phyloP scores from a whole-genome alignment of 1,139 yeast species.

The Saccharomyces hybrid region DNA sequence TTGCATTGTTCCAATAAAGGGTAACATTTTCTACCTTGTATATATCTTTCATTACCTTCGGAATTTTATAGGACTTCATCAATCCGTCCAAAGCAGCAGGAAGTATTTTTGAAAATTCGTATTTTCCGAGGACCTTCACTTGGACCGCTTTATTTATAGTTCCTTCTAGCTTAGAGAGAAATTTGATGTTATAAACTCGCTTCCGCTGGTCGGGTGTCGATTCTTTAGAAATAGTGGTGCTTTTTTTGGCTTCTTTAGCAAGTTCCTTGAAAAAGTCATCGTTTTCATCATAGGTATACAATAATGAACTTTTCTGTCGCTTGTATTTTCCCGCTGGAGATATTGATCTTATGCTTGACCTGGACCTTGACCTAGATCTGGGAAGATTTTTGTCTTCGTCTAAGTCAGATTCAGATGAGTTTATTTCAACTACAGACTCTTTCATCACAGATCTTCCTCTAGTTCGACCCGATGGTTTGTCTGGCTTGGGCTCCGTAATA shows the following conservation, averaged over 20 bases:
- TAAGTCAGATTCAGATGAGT: background rate
- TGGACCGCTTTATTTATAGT: conserved; percentile 21
- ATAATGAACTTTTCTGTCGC: background rate
- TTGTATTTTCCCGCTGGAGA: background rate
- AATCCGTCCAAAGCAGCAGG: conserved; percentile 25
- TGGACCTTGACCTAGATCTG: background rate
- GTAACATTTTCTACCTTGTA: conserved; percentile 21
- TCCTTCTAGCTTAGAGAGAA: conserved; percentile 27
- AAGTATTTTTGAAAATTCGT: conserved; percentile 22
- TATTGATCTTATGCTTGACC: background rate
- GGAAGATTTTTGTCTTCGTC: background rate
- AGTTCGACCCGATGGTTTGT: background rate
- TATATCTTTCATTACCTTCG: conserved; percentile 9
- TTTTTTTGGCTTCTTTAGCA: conserved; percentile 17
- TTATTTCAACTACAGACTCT: background rate
- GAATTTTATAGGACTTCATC: conserved; percentile 17
- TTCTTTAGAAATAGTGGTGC: conserved; percentile 4
- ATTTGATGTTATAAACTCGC: conserved; percentile 22
- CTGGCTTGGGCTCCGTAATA: background rate
- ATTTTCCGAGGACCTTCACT: conserved; percentile 26
- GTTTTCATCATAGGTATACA: conserved; percentile 17
- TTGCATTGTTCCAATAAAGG: conserved; percentile 25
- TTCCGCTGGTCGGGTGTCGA: conserved; percentile 8
- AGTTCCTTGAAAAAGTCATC: conserved; percentile 29
- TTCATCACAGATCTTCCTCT: background rate